Base-by-base conservation (phyloP, 345 rosid species). In the Chamaenerion angustifolium region DNA sequence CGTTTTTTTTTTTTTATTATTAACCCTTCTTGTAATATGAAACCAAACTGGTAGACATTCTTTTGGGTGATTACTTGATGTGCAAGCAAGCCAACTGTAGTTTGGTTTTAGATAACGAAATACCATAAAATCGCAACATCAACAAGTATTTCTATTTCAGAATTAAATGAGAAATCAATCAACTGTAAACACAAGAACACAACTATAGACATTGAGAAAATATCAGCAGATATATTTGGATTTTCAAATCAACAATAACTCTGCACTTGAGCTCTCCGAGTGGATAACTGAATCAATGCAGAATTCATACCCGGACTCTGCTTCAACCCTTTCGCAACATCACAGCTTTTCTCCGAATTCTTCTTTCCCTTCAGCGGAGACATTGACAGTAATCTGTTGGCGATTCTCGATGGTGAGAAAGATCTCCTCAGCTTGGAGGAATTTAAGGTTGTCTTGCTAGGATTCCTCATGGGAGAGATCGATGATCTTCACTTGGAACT, bases 331-430 rank as follows among this genome's bases (percentile, higher is more conserved):
- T n/a, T n/a, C n/a, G n/a, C n/a, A n/a, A n/a, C 82, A 65, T 74
- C 76, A 56, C 43, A 71, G 63, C 47, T 55, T 56, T 63, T 78
- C 45, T 62, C 72, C 11, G 75, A 66, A 51, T 45, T 58, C 71
- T 68, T 92, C 56, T 78, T 80, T 66, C 76, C 71, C 73, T 82
- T 92, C 79, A 80, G 58, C 25, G 96, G 96, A 49, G 95, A 87
- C 16, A 76, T 73, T 56, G 95, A 87, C 15, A 76, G 71, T 57
- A 92, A 56, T 59, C 80, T 78, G 66, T 47, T 77, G 1, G 88
- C 90, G 65, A 92, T 47, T 42, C 77, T 76, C 11, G 96, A 77
- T 41, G 94, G 98, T 4, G 98, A 92, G 64, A 87, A 82, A 13
- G 96, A 92, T 45, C 86, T 66, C 17, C 90, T 75, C 1, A 80